Conservation (phyloP, 23 red algal species). For the Gracilaria domingensis region DNA sequence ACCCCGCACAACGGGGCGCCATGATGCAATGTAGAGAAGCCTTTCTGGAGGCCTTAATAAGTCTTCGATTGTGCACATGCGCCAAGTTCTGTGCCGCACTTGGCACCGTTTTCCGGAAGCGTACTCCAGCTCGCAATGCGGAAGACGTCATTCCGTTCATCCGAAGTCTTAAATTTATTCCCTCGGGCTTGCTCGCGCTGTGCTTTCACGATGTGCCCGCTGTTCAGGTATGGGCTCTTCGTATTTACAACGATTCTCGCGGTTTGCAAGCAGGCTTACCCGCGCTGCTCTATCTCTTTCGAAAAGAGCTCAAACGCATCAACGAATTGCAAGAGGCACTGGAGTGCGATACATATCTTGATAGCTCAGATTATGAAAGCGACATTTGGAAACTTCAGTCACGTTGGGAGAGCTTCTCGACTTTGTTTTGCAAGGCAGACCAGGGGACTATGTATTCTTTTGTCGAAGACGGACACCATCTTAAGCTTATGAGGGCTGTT, state of each 20-base stretch:
- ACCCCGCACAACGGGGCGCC: neutral
- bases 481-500: neutral
- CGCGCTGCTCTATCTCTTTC: neutral
- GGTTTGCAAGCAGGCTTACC: neutral
- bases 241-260: conserved; percentile 8
- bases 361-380: neutral
- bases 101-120: conserved; percentile 22
- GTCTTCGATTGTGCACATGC: conserved; percentile 36
- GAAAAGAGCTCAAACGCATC: conserved; percentile 9
- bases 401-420: conserved; percentile 1
- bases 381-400: conserved; percentile 13
- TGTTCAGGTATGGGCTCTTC: conserved; percentile 49
- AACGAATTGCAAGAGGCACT: neutral
- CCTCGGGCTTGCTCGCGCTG: conserved; percentile 31
- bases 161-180: conserved; percentile 26
- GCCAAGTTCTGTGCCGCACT: conserved; percentile 11
- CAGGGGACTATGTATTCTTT: neutral
- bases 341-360: neutral
- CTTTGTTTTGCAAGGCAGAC: neutral
- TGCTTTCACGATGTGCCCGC: conserved; percentile 45
- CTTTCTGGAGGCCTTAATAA: conserved; percentile 38
- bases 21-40: conserved; percentile 35
- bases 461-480: neutral
- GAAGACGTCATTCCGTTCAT: conserved; percentile 47
- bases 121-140: conserved; percentile 21